These are phyloP conservation scores for Waltiozyma sp. DNA, from an alignment of 1,139 yeast genomes.

Conservation along the genomic window DNA sequence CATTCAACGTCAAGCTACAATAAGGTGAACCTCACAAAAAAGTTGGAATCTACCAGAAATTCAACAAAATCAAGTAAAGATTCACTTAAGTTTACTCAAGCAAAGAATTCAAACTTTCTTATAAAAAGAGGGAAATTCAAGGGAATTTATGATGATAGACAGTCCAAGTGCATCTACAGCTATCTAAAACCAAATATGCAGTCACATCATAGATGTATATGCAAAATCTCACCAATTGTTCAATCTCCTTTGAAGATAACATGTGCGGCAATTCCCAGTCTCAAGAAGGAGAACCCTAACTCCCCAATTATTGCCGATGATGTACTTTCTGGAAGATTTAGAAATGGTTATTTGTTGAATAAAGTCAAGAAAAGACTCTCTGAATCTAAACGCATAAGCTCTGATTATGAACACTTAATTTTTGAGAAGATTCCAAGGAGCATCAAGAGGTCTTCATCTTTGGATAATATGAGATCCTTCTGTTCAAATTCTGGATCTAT, in stretches of 20 bases:
- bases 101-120: background rate
- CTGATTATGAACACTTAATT: background rate
- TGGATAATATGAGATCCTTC: background rate
- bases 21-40: background rate
- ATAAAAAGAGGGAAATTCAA: conserved; percentile 15
- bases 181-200: background rate
- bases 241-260: conserved; percentile 14
- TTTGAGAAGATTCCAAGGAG: background rate
- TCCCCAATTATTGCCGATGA: background rate
- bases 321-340: background rate
- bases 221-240: conserved; percentile 12
- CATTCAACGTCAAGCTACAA: too few species aligned
- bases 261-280: background rate
- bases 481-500: background rate
- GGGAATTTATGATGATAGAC: conserved; percentile 15
- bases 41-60: background rate
- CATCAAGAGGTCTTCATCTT: background rate
- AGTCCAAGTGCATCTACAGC: conserved; percentile 9
- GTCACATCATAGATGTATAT: conserved; percentile 10
- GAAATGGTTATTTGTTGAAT: background rate
- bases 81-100: background rate
- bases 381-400: background rate
- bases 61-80: background rate
- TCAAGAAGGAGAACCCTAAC: background rate
- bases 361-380: background rate